phyloP scores from a whole-genome alignment of 1,284 basidiomycete genomes.

The Sphagnurus paluster region DNA sequence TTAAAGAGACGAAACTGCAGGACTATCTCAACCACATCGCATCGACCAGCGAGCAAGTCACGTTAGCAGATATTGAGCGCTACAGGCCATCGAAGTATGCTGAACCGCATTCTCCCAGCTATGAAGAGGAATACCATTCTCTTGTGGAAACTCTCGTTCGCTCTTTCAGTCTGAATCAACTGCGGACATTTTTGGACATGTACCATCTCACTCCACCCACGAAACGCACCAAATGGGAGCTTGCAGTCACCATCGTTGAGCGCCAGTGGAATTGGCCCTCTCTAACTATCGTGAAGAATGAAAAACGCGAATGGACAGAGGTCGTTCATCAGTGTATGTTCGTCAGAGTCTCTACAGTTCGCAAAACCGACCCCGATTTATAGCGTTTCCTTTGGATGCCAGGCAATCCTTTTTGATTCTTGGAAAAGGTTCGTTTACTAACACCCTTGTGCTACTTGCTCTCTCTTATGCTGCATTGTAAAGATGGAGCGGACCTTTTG shows the following conservation, averaged over 20 bases:
- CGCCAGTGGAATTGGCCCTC: slow-evolving; percentile 68
- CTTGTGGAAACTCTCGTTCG: slow-evolving; percentile 52
- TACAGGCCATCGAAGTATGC: slow-evolving; percentile 43
- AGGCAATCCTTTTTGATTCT: slow-evolving; percentile 69
- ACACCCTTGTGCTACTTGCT: not conserved
- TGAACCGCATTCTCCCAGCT: slow-evolving; percentile 40
- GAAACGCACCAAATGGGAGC: slow-evolving; percentile 40
- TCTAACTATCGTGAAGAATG: slow-evolving; percentile 49
- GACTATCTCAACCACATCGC: slow-evolving; percentile 54
- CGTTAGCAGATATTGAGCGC: slow-evolving; percentile 56
- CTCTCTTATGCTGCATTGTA: slow-evolving; percentile 11
- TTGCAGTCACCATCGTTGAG: slow-evolving; percentile 61
- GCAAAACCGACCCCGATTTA: slow-evolving; percentile 6
- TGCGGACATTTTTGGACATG: slow-evolving; percentile 51
- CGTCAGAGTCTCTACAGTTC: slow-evolving; percentile 2
- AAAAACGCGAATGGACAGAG: slow-evolving; percentile 53
- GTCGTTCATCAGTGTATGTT: slow-evolving; percentile 48
- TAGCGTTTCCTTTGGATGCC: slow-evolving; percentile 58
- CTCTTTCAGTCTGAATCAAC: slow-evolving; percentile 65
- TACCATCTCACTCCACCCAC: slow-evolving; percentile 41
- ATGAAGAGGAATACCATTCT: slow-evolving; percentile 51
- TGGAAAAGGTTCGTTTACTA: slow-evolving; percentile 56
- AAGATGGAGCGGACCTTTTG: slow-evolving; percentile 66
- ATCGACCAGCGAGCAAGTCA: slow-evolving; percentile 42
- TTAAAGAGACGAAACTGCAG: slow-evolving; percentile 43